Evolutionary conservation across 2,329 filamentous ascomycete genomes (phyloP), one percentile per base, ranked within the genome.

Genomic region (Trichoderma atrobrunneum): DNA sequence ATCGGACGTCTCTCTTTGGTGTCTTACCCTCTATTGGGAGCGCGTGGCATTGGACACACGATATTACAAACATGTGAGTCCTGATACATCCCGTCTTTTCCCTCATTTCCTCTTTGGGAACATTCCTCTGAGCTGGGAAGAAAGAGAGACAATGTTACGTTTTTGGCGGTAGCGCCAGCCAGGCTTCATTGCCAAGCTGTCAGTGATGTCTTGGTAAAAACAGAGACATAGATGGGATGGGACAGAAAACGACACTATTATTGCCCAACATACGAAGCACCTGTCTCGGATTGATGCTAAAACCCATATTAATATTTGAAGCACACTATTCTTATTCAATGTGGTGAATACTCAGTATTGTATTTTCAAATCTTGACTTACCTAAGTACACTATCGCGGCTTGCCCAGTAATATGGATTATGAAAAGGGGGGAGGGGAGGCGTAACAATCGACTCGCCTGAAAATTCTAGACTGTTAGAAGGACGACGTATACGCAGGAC

Each of bases 1-100:
- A 62, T 70, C 66, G 66, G 66, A 62, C 21, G 57, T 70, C 66
- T 70, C 66, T 62, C 39, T 36, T 51, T 36, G 66, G 34, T 70
- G 66, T 70, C 66, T 70, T 32, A 54, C 30, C 18, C 28, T 36
- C 24, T 57, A 21, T 30, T 34, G 57, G 30, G 10, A 62, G 57
- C 66, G 57, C 66, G 57, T 70, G 66, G 66, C 66, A 61, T 14
- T 62, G 66, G 39, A 61, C 39, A 70, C 66, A 34, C 36, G 26
- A 26, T 36, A 43, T 60, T 34, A 18, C 56, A 34, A 30, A 34
- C 54, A 36, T 54, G 26, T 32, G 34, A 60, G 36, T 48, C 43
- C 54, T 30, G 24, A 39, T 56, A 24, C 18, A 28, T 60, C 11
- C 28, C 30, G 34, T 39, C 65, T 60, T 8, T 68, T 56, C 14